Percentiles rank a stretch among this genome's conserved stretches.
Conservation (phyloP, 1,284 basidiomycete species). For the Apiotrichum sp. region DNA sequence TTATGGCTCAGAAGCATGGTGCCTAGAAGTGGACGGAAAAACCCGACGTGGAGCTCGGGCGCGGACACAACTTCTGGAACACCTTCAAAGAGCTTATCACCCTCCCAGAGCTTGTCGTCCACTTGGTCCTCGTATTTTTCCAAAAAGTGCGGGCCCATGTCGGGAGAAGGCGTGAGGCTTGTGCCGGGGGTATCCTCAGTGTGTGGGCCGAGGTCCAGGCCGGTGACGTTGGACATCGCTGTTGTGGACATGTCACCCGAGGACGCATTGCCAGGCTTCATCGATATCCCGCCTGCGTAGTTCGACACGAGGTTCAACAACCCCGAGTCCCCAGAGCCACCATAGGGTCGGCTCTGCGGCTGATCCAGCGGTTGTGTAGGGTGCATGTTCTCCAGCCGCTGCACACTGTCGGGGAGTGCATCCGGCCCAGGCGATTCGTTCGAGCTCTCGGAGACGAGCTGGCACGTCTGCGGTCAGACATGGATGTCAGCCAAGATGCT, state of each 20-base stretch:
- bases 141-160: background rate
- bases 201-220: background rate
- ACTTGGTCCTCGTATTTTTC: background rate
- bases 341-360: too few species aligned
- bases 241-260: background rate
- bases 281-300: too few species aligned
- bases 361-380: constrained; percentile 1
- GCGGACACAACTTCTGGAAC: constrained; percentile 22
- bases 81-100: background rate
- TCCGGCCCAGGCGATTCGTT: background rate
- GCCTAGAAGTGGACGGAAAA: constrained; percentile 87
- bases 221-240: background rate
- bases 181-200: constrained; percentile 9
- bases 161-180: background rate
- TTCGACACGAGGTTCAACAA: too few species aligned
- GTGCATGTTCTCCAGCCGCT: constrained; percentile 2
- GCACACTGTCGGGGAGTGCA: constrained; percentile 5
- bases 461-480: constrained; percentile 16
- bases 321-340: too few species aligned
- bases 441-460: constrained; percentile 5
- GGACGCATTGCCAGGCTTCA: too few species aligned
- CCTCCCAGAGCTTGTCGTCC: background rate
- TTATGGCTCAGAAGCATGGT: constrained; percentile 79
- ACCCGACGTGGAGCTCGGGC: constrained; percentile 65
- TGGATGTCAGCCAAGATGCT: background rate